Conservation (phyloP, 164 flowering plant genomes). For the Paratinospora sagittata region DNA sequence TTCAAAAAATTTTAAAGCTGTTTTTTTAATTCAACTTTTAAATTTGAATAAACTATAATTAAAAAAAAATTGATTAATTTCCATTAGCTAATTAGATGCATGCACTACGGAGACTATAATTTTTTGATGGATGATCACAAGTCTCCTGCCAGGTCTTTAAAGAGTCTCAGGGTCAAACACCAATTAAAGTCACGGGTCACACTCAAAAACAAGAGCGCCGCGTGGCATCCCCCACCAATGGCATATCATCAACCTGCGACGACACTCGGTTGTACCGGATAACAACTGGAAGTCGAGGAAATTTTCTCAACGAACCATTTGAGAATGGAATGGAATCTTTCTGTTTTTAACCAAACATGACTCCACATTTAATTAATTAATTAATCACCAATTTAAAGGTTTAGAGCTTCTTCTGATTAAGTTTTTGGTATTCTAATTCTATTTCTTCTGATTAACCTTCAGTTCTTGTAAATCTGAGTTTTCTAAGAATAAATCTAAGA, state of each 20-base stretch:
- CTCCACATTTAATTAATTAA: too few relatives aligned
- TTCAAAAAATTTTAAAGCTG: too few relatives aligned
- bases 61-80: too few relatives aligned
- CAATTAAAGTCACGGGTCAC: neutral
- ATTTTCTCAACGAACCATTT: constrained; percentile 1
- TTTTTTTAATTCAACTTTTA: too few relatives aligned
- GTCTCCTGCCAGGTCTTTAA: neutral
- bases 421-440: too few relatives aligned
- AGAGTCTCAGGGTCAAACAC: neutral
- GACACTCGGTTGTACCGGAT: neutral
- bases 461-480: neutral
- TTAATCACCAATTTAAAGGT: too few relatives aligned
- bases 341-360: too few relatives aligned
- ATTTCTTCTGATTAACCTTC: too few relatives aligned
- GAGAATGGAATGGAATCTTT: neutral
- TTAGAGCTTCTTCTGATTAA: neutral
- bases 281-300: neutral
- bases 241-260: neutral
- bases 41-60: too few relatives aligned
- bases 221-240: neutral
- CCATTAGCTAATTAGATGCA: too few relatives aligned
- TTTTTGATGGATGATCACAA: neutral
- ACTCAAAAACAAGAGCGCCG: neutral
- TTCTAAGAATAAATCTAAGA: neutral
- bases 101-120: neutral